phyloP scores from a whole-genome alignment of 2,329 filamentous ascomycete genomes.

The Xylogone sp. region DNA sequence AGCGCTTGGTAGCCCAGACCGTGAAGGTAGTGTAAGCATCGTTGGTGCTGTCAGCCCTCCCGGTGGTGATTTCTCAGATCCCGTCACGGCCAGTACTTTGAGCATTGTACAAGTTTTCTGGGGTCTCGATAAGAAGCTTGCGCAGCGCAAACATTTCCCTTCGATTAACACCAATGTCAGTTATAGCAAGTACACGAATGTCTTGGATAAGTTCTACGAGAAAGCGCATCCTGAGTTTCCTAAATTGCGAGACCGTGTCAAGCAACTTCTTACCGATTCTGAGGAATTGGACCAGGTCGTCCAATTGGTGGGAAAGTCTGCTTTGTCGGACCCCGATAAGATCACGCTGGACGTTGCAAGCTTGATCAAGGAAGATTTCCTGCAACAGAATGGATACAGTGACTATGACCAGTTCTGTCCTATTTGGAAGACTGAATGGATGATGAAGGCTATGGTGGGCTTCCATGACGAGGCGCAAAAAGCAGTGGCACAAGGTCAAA shows the following conservation, averaged over 20 bases:
- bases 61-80: constrained; percentile 98
- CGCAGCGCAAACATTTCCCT: constrained; percentile 98
- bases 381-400: constrained; percentile 98
- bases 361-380: constrained; percentile 95
- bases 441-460: constrained; percentile 99
- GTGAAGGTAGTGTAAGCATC: constrained; percentile 91
- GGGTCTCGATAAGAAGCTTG: constrained; percentile 99
- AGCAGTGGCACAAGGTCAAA: constrained; percentile 84
- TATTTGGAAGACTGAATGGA: constrained; percentile 99
- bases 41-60: constrained; percentile 96
- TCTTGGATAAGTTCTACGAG: constrained; percentile 91
- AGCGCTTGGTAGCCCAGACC: constrained; percentile 82
- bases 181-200: constrained; percentile 92
- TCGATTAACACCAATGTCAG: constrained; percentile 93
- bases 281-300: constrained; percentile 98
- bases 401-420: constrained; percentile 99
- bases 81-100: constrained; percentile 88
- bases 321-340: constrained; percentile 94
- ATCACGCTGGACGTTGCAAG: constrained; percentile 92
- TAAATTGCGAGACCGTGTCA: constrained; percentile 85
- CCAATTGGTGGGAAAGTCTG: constrained; percentile 96
- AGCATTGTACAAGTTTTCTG: constrained; percentile 99
- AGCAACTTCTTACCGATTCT: constrained; percentile 87
- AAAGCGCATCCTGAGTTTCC: constrained; percentile 94
- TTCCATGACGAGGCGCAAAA: constrained; percentile 98